A percentile compares a stretch with the other conserved stretches of the same genome.
These are phyloP conservation scores for Pythium folliculosum DNA, from an alignment of 352 stramenopile genomes.

Conservation along the genomic window DNA sequence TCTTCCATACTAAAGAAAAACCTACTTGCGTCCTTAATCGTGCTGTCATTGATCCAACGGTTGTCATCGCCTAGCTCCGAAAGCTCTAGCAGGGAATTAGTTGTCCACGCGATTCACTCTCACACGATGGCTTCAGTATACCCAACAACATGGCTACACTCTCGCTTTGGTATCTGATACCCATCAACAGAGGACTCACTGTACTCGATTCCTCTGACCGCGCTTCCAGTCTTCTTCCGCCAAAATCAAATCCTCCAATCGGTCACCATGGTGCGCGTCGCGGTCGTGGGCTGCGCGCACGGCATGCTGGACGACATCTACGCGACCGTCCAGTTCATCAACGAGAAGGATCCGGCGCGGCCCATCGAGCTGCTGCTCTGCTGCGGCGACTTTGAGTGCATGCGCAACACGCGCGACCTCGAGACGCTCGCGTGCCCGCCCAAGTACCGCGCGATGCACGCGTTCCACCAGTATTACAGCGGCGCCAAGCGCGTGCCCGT, in stretches of 20 bases:
- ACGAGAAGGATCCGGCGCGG: slow-evolving; percentile 75
- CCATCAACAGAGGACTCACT: background rate
- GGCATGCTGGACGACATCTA: slow-evolving; percentile 99
- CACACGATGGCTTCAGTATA: background rate
- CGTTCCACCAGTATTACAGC: slow-evolving; percentile 97
- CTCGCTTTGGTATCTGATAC: slow-evolving; percentile 11
- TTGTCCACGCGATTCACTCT: too few species aligned
- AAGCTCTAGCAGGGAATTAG: too few species aligned
- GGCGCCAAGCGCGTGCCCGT: slow-evolving; percentile 91
- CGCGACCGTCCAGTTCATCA: slow-evolving; percentile 90
- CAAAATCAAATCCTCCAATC: background rate
- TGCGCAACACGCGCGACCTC: slow-evolving; percentile 95
- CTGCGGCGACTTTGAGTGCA: slow-evolving; percentile 99
- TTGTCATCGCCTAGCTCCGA: too few species aligned
- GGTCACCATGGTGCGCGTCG: slow-evolving; percentile 67
- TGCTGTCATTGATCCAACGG: too few species aligned
- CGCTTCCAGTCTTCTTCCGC: background rate
- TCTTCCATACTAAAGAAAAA: too few species aligned
- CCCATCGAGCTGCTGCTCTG: slow-evolving; percentile 96
- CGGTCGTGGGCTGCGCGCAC: slow-evolving; percentile 98
- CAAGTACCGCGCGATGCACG: slow-evolving; percentile 94
- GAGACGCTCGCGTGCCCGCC: slow-evolving; percentile 93
- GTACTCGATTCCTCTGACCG: background rate
- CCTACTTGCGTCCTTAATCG: too few species aligned
- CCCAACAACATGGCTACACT: slow-evolving; percentile 12